phyloP scores from a whole-genome alignment of 2,329 filamentous ascomycete species.

The Penicillium sp. region DNA sequence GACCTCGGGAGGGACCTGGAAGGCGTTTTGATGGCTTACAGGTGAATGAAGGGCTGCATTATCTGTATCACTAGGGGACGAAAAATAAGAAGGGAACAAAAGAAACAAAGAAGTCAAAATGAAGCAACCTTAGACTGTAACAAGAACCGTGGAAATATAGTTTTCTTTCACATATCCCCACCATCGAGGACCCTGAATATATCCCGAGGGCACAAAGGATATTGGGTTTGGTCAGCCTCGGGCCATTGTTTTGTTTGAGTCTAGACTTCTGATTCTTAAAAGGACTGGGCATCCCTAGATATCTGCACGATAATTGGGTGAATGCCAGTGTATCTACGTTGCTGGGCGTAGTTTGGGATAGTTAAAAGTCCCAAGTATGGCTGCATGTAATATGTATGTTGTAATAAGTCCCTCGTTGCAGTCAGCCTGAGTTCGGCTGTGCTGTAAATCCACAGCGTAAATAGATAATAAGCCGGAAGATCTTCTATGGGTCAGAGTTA shows the following conservation, averaged over 20 bases:
- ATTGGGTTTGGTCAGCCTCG: background rate
- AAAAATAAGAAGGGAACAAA: background rate
- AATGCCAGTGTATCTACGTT: background rate
- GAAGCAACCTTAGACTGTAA: background rate
- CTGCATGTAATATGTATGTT: background rate
- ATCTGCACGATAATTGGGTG: background rate
- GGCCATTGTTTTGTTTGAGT: background rate
- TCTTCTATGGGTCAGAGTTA: background rate
- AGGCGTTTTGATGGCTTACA: background rate
- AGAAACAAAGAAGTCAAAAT: background rate
- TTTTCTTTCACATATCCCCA: background rate
- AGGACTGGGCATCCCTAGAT: background rate
- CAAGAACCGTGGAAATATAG: background rate
- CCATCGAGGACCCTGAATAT: background rate
- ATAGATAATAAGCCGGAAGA: background rate
- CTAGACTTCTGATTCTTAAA: background rate
- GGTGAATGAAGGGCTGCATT: background rate
- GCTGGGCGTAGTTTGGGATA: background rate
- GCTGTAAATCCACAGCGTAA: background rate
- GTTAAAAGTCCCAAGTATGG: background rate
- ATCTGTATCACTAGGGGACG: background rate
- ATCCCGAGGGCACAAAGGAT: background rate
- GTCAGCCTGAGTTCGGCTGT: background rate
- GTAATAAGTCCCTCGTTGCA: background rate
- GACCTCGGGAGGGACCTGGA: background rate